Conservation (phyloP, 179 eudicot genomes). For the Actinidia polygama region DNA sequence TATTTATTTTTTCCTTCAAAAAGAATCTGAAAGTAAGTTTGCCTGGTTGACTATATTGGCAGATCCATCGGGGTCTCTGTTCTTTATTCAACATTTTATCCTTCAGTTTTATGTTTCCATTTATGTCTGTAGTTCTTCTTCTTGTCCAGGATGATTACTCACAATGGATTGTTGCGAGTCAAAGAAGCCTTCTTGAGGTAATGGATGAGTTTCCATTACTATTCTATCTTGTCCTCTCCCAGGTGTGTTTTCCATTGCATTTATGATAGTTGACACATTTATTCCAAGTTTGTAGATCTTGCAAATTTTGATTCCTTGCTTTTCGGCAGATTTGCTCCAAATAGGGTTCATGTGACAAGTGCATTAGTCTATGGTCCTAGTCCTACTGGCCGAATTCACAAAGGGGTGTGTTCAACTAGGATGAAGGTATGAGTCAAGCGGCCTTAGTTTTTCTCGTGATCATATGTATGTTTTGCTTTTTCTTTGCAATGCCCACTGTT, state of each 20-base stretch:
- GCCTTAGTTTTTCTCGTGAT: background rate
- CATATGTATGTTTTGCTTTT: background rate
- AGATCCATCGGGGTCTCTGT: background rate
- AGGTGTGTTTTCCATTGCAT: slow-evolving; percentile 49
- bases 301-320: background rate
- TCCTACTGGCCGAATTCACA: slow-evolving; percentile 82
- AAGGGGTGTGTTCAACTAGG: slow-evolving; percentile 86
- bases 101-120: background rate
- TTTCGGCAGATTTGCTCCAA: slow-evolving; percentile 69
- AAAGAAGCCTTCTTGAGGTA: slow-evolving; percentile 81
- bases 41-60: background rate
- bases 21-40: background rate
- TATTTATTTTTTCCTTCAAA: background rate
- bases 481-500: background rate
- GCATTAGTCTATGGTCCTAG: slow-evolving; percentile 81
- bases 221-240: slow-evolving; percentile 98
- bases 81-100: background rate
- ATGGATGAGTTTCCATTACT: slow-evolving; percentile 78
- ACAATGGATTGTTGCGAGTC: slow-evolving; percentile 75
- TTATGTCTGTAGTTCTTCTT: background rate
- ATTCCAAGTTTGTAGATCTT: slow-evolving; percentile 26
- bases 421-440: slow-evolving; percentile 62
- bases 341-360: slow-evolving; percentile 94
- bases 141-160: slow-evolving; percentile 84
- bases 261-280: background rate